phyloP scores from a whole-genome alignment of 805 yeast genomes.

The Yamadazyma kitorensis region DNA sequence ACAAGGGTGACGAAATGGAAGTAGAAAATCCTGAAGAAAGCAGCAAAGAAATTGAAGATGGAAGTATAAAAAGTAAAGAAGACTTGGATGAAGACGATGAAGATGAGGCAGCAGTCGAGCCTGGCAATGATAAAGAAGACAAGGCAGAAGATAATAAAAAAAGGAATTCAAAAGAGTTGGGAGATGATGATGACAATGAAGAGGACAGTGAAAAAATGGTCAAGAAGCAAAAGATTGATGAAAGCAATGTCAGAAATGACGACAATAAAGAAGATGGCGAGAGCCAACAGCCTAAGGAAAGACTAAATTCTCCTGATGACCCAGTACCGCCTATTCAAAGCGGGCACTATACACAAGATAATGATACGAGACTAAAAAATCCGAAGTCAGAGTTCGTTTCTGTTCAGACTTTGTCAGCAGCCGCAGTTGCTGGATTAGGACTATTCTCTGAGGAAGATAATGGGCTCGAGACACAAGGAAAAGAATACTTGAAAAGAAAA shows the following conservation, averaged over 20 bases:
- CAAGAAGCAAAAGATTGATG: constrained; percentile 2
- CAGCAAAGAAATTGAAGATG: constrained; percentile 1
- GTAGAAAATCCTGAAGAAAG: constrained; percentile 6
- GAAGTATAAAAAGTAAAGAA: not conserved
- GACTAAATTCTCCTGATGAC: constrained; percentile 25
- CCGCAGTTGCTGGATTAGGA: constrained; percentile 60
- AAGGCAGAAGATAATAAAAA: constrained; percentile 1
- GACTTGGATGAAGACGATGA: too few relatives aligned
- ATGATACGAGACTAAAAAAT: constrained; percentile 60
- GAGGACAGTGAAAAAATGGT: constrained; percentile 5
- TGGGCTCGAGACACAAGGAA: constrained; percentile 64
- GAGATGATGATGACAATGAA: not conserved
- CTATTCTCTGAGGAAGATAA: constrained; percentile 59
- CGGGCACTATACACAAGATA: constrained; percentile 46
- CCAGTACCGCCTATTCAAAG: constrained; percentile 47
- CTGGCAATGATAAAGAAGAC: not conserved
- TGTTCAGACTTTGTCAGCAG: constrained; percentile 64
- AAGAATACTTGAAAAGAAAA: constrained; percentile 68
- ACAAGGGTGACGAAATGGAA: constrained; percentile 5
- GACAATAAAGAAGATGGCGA: constrained; percentile 6
- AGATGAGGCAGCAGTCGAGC: not conserved
- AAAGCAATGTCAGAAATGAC: not conserved
- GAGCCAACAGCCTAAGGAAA: constrained; percentile 6
- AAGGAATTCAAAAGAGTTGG: not conserved
- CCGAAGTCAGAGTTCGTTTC: constrained; percentile 76